Evolutionary conservation across 1,284 basidiomycete species (phyloP).

Genomic region (Rhodotorula glutinis): DNA sequence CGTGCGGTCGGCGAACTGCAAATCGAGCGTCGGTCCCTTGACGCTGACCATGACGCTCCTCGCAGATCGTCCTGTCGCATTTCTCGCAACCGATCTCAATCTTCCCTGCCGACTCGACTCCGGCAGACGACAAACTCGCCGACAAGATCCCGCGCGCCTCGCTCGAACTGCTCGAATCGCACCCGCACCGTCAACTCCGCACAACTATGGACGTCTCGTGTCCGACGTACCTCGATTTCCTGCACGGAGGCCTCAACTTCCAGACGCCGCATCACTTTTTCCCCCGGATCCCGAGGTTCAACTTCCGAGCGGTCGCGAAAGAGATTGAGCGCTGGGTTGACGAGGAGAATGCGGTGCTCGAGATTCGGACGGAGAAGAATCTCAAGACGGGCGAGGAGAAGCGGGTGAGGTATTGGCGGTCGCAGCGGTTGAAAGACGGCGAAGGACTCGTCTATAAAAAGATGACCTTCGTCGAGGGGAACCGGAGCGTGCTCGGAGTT

Average conservation of each 20-base stretch:
- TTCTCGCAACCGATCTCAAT: constrained; percentile 73
- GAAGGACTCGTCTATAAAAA: constrained; percentile 82
- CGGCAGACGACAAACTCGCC: not conserved
- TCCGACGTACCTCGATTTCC: constrained; percentile 72
- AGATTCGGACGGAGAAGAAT: constrained; percentile 2
- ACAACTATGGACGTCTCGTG: constrained; percentile 96
- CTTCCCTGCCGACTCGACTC: constrained; percentile 9
- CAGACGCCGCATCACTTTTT: constrained; percentile 98
- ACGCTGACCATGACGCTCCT: too few species aligned
- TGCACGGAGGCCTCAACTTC: constrained; percentile 90
- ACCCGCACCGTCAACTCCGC: constrained; percentile 86
- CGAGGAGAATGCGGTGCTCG: constrained; percentile 22
- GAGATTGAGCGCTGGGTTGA: constrained; percentile 40
- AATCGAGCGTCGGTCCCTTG: constrained; percentile 39
- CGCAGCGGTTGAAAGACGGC: constrained; percentile 53
- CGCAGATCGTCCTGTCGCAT: constrained; percentile 95
- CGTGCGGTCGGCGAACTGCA: constrained; percentile 43
- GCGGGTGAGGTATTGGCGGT: constrained; percentile 25
- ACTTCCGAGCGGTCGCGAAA: constrained; percentile 68
- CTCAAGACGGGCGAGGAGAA: constrained; percentile 9
- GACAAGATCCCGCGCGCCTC: constrained; percentile 10
- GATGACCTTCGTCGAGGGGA: constrained; percentile 82
- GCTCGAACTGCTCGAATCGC: constrained; percentile 88
- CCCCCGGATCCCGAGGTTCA: constrained; percentile 91
- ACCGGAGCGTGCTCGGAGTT: constrained; percentile 70